Evolutionary conservation across 805 yeast genomes (phyloP), one percentile per base, ranked within the genome.

Genomic region (Starmerella bombi): DNA sequence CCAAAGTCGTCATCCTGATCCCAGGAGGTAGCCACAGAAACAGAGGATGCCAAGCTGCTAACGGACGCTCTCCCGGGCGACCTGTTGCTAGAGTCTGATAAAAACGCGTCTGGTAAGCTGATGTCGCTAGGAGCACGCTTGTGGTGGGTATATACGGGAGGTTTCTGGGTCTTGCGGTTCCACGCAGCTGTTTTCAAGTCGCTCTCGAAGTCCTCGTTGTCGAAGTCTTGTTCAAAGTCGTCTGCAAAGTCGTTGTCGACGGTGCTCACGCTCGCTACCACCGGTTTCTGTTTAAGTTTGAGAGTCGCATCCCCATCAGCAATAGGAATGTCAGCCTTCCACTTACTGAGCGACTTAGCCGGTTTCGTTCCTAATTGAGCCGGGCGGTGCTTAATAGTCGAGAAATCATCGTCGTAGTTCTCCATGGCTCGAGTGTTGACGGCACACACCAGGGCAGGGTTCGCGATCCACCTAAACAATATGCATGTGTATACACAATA

Each of bases 391-490:
- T 44, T 48, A 32, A 49, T 21, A 8, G 52, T 49, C 4, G 45
- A 43, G 41, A 49, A 49, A 28, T 49, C 52, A 17, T 43, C 51
- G 41, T 48, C 52, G 45, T 50, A 49, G 36, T 41, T 42, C 46
- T 49, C 52, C 51, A 49, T 48, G 7, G 31, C 14, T 15, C 17
- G 27, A 12, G 27, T 23, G 10, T 8, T 8, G 12, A 23, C 27
- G 12, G 10, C 27, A 23, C 7, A 23, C 7, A 23, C 12, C 27
- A 23, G 27, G 27, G 27, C 27, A 23, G 27, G 10, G 12, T 23
- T 7, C n/a, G n/a, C n/a, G n/a, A n/a, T n/a, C n/a, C n/a, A n/a
- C n/a, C n/a, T n/a, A n/a, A n/a, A n/a, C n/a, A n/a, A 23, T 8
- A 23, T 12, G 27, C 12, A 23, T 12, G 7, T 23, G 10, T 23